Conservation (phyloP, 306 rosid genomes). For the Begonia fuchsioides region DNA sequence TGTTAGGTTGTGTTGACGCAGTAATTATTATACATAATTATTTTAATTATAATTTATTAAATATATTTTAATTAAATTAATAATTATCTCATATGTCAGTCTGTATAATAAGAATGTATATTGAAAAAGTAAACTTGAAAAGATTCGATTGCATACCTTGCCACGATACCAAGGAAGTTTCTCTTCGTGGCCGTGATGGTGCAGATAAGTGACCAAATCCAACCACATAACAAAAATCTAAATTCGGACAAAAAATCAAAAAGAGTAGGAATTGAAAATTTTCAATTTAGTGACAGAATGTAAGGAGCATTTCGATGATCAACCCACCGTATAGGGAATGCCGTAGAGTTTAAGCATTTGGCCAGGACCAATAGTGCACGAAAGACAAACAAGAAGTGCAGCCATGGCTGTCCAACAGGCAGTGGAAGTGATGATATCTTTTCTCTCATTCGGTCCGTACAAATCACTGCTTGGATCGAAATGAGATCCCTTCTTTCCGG, state of each 20-base stretch:
- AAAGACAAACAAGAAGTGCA: constrained; percentile 62
- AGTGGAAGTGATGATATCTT: constrained; percentile 72
- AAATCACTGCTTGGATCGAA: constrained; percentile 59
- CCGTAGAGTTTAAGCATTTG: constrained; percentile 82
- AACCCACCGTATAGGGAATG: constrained; percentile 61
- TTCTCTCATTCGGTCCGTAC: constrained; percentile 59
- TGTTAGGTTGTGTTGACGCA: no score
- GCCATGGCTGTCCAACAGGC: constrained; percentile 79
- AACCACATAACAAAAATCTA: constrained; percentile 85
- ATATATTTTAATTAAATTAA: no score
- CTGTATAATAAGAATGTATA: no score
- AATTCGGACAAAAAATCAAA: constrained; percentile 10
- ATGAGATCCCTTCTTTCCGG: constrained; percentile 93
- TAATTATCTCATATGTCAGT: no score
- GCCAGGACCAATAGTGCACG: constrained; percentile 66
- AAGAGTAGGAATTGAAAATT: no score
- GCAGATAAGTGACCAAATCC: constrained; percentile 89
- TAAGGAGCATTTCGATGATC: constrained; percentile 12
- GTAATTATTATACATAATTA: no score
- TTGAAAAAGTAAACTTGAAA: no score
- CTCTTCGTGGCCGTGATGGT: constrained; percentile 92
- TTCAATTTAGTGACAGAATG: no score
- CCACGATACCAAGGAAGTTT: constrained; percentile 98
- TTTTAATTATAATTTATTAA: no score
- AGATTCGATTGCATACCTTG: constrained; percentile 31